Base-by-base conservation (phyloP, 164 flowering plant genomes). In the Tinospora cordifolia region DNA sequence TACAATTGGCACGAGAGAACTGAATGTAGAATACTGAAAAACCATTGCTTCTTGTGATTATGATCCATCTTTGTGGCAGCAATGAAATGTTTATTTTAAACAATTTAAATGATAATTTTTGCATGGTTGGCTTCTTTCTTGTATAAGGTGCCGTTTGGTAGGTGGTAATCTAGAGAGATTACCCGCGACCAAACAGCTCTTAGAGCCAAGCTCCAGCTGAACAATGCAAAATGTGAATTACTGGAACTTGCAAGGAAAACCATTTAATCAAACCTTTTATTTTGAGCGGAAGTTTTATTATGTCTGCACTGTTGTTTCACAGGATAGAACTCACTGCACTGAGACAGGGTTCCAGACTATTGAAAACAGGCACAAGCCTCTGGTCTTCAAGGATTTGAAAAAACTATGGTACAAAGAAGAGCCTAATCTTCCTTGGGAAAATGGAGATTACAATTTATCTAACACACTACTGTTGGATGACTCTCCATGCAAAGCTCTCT, bases 381-480 rank as follows among this genome's bases (percentile, higher is more conserved):
- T 93, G 72, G 85, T 93, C 27, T 85, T 85, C 22, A 93, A 93
- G 75, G 90, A 91, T 71, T 70, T 93, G 63, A 83, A 79, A 77
- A 88, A 84, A 67, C 17, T 93, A 9, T 93, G 98, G 98, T 88
- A 87, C 30, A 84, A 80, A 67, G 63, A 78, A 14, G 86, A 81
- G 47, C 82, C 80, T 15, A 22, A 49, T 83, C 86, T 89, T 71
- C 93, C 89, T 10, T 91, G 93, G 96, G 79, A 83, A 62, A 84
- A 79, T 71, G 93, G 91, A 39, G 69, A 75, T n/a, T 93, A 83
- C 74, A 71, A 83, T 72, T 87, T 82, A 71, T 84, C 94, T 70
- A 90, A 91, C 79, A 91, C 98, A 25, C 73, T 90, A 67, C 77
- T 90, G 72, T 34, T 90, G 70, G 97, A 91, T 76, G 97, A 90